Evolutionary conservation across 805 yeast genomes (phyloP), one percentile per base, ranked within the genome.

Genomic region (Cyberlindnera euphorbiae): DNA sequence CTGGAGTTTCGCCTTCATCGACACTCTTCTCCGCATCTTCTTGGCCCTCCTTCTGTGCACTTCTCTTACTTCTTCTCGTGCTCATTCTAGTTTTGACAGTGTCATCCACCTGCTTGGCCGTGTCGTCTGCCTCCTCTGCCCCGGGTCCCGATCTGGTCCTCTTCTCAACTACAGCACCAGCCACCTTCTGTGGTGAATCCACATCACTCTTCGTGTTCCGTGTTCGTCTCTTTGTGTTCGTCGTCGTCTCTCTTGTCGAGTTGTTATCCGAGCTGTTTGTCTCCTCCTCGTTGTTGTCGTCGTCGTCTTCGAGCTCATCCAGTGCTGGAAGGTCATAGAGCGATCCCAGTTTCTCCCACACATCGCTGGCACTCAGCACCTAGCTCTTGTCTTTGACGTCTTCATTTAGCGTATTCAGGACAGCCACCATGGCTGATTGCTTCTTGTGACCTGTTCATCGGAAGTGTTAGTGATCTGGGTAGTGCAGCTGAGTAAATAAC

Each of bases 291-390:
- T 30, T 36, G 14, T 33, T 47, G 13, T 36, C 44, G 7, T 40
- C 52, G 5, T 52, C 56, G 30, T 63, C 63, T 39, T 74, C 87
- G 16, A 79, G 44, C 18, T 65, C 70, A 41, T 81, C 87, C 8
- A 81, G 60, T 17, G 72, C 74, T 6, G 68, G 64, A 33, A 83
- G 58, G 47, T 83, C 69, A 52, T 81, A 85, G 25, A 73, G 58
- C 23, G 59, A 59, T 2, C 49, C 59, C 18, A 85, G 63, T 50
- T 75, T 78, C 17, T 60, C 67, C 81, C 82, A 75, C 4, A 82
- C 63, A 28, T 80, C 81, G 3, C 52, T 50, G 0, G 72, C 67
- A 2, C 75, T 64, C 27, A 58, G 41, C 47, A n/a, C 14, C 2
- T n/a, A 5, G 2, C 62, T 44, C 56, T 63, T 49, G 49, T 73